Evolutionary conservation across 805 yeast species (phyloP), one percentile per base, ranked within the genome.

Genomic region (Lipomyces anomalus): DNA sequence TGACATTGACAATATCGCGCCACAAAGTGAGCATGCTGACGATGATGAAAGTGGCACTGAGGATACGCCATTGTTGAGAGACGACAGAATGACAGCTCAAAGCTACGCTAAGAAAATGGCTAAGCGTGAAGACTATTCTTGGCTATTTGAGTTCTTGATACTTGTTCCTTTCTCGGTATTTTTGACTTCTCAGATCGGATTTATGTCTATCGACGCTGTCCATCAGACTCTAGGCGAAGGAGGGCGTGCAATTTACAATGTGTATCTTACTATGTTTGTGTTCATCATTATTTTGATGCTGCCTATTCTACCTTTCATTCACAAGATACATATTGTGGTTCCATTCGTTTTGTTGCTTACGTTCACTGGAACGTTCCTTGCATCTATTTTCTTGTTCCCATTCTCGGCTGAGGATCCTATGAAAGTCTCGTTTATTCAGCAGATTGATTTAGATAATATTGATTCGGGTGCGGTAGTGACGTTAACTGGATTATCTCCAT

Each of bases 141-240:
- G 96, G 95, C 71, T 81, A 13, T 53, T 85, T 16, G 95, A 88
- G 61, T 86, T 76, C 57, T 53, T 84, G 26, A 50, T 80, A 1
- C 61, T 82, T 16, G 85, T 82, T 11, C 95, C 96, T 2, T 42
- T 82, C 11, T 66, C 82, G 1, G 67, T 79, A 2, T 71, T 74
- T 28, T 58, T 81, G 29, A 58, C 80, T n/a, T 73, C 76, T 55
- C 73, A 75, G 45, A 64, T 72, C 30, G 80, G 82, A 4, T 74
- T 71, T 47, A 63, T 84, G 47, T 57, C 79, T 1, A 59, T 85
- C 28, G 80, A 79, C 47, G 92, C 85, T 0, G 50, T 82, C 18
- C 75, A 74, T 57, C 87, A 85, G 64, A 76, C 89, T 0, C 72
- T 78, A 18, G 87, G 82, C 57, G 95, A 87, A 59, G 75, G 82